These are phyloP conservation scores for Colletotrichum tropicale DNA, from an alignment of 2,329 filamentous ascomycete genomes.

Conservation along the genomic window DNA sequence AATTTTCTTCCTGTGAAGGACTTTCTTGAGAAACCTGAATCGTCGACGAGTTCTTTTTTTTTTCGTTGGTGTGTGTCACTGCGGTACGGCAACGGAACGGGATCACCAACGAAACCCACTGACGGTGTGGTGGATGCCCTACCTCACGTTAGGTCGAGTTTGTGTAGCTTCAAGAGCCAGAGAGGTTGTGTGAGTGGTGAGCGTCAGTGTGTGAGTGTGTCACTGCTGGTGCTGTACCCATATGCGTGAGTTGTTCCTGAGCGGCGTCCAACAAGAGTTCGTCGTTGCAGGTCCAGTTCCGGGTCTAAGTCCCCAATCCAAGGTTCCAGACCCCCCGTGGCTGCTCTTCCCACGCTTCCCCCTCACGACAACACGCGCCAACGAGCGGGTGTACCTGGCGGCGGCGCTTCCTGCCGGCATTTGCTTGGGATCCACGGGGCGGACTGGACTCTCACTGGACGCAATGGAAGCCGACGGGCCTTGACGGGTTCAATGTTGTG, in stretches of 20 bases:
- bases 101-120: not conserved
- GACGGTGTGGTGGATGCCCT: not conserved
- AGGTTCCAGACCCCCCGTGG: not conserved
- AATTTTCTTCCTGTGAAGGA: not conserved
- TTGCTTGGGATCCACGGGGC: not conserved
- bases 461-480: not conserved
- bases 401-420: slow-evolving; percentile 10
- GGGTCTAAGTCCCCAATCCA: not conserved
- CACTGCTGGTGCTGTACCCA: not conserved
- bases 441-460: not conserved
- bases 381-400: slow-evolving; percentile 4
- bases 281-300: not conserved
- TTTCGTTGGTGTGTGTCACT: not conserved
- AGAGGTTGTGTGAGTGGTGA: not conserved
- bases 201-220: not conserved
- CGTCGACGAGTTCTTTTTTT: not conserved
- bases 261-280: not conserved
- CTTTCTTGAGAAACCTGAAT: not conserved
- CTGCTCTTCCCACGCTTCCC: not conserved
- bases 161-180: not conserved
- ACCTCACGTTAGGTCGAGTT: not conserved
- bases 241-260: not conserved
- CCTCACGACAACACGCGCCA: not conserved
- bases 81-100: not conserved
- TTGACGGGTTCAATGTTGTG: not conserved